Percentiles rank a stretch among this genome's conserved stretches.
These are phyloP conservation scores for Colletotrichum chrysophilum DNA, from an alignment of 2,329 filamentous ascomycete species.

Conservation along the genomic window DNA sequence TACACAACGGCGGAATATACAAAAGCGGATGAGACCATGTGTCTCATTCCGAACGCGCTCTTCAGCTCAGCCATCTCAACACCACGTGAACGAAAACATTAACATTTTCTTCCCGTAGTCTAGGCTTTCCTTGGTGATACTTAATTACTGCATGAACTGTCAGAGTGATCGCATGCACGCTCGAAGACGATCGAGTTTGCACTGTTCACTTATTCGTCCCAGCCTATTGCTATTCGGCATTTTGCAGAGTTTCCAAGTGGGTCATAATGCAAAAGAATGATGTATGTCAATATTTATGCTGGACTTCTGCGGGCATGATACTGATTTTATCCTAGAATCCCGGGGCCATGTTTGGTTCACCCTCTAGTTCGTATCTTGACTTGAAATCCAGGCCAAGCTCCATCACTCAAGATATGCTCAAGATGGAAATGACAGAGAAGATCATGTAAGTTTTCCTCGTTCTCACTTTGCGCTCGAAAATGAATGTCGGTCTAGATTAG, in stretches of 20 bases:
- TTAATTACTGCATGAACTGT: background rate
- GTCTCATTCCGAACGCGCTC: background rate
- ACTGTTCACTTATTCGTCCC: background rate
- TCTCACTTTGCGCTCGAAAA: background rate
- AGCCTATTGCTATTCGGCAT: background rate
- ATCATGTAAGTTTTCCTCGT: background rate
- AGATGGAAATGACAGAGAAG: background rate
- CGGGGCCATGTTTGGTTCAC: background rate
- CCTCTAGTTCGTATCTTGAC: background rate
- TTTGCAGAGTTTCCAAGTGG: background rate
- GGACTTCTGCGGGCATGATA: background rate
- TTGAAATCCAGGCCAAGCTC: background rate
- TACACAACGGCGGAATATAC: background rate
- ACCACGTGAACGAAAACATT: background rate
- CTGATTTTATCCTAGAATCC: background rate
- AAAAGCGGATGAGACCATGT: background rate
- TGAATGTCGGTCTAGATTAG: fast-evolving
- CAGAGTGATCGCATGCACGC: fast-evolving
- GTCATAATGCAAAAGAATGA: background rate
- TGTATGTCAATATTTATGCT: background rate
- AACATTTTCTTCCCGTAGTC: fast-evolving
- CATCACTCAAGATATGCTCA: background rate
- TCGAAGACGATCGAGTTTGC: background rate
- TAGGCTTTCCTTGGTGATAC: background rate
- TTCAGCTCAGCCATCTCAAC: background rate